Evolutionary conservation across 2,329 filamentous ascomycete genomes (phyloP).

Genomic region (Fusarium nanum): DNA sequence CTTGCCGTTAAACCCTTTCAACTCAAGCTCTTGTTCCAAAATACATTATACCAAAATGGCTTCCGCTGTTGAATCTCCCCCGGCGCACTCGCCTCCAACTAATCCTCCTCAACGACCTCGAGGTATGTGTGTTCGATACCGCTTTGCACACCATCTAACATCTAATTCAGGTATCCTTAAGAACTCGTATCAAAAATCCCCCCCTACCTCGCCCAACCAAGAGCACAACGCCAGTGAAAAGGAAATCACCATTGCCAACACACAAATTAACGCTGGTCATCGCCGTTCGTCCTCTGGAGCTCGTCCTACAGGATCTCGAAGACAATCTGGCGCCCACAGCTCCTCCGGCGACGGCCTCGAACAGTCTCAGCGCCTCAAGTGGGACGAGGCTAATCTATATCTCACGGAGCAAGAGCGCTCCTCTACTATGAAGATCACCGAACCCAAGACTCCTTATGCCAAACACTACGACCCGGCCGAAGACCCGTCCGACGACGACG

Average conservation of each 20-base stretch:
- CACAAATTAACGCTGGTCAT: conserved; percentile 90
- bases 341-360: conserved; percentile 57
- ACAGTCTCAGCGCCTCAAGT: conserved; percentile 83
- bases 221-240: conserved; percentile 71
- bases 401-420: conserved; percentile 95
- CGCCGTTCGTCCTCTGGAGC: conserved; percentile 81
- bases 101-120: conserved; percentile 58
- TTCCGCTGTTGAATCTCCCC: conserved; percentile 53
- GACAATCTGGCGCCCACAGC: conserved; percentile 69
- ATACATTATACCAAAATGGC: conserved; percentile 53
- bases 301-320: conserved; percentile 73
- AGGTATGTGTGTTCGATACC: conserved; percentile 50
- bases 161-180: conserved; percentile 85
- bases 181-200: conserved; percentile 78
- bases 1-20: conserved; percentile 32
- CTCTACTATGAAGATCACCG: conserved; percentile 98
- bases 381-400: conserved; percentile 98
- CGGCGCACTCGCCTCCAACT: conserved; percentile 57
- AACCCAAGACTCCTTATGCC: conserved; percentile 97
- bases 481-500: conserved; percentile 83
- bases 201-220: conserved; percentile 61
- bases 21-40: conserved; percentile 18
- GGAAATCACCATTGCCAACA: conserved; percentile 94
- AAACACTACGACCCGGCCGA: conserved; percentile 90
- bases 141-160: neutral